phyloP scores from a whole-genome alignment of 2,329 filamentous ascomycete species.

The Blastomyces parvus region DNA sequence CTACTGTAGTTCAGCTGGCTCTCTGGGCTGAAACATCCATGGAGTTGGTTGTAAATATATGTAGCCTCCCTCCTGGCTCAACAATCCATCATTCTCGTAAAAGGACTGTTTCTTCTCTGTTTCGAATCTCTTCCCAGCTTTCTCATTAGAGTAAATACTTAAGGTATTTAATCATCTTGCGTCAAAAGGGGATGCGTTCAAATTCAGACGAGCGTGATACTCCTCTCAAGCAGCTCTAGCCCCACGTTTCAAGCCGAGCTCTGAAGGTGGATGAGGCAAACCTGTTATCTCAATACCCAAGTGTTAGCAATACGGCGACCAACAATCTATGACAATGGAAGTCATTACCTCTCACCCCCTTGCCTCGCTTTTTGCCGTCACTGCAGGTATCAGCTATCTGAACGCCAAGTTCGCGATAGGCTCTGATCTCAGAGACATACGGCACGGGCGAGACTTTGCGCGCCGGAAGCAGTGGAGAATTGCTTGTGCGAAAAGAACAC shows the following conservation, averaged over 20 bases:
- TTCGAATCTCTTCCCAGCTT: too few species aligned
- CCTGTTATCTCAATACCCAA: neutral
- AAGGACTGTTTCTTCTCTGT: too few species aligned
- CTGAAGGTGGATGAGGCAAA: neutral
- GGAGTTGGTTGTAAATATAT: too few species aligned
- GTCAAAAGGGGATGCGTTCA: too few species aligned
- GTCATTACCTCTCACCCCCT: neutral
- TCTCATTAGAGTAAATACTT: too few species aligned
- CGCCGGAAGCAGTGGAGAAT: conserved; percentile 31
- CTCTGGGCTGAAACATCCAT: too few species aligned
- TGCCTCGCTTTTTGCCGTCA: neutral
- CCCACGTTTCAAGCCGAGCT: neutral
- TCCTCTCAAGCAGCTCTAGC: neutral
- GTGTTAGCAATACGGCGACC: neutral
- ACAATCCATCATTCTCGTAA: too few species aligned
- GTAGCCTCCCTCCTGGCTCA: too few species aligned
- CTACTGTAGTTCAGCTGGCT: too few species aligned
- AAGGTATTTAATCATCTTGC: too few species aligned
- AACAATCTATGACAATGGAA: neutral
- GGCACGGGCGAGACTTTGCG: conserved; percentile 26
- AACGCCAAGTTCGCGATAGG: conserved; percentile 37
- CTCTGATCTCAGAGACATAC: conserved; percentile 31
- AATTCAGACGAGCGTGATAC: neutral
- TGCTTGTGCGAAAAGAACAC: conserved; percentile 30
- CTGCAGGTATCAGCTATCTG: conserved; percentile 23